Evolutionary conservation across 2,329 filamentous ascomycete genomes (phyloP).

Genomic region (Bipolaris zeicola): DNA sequence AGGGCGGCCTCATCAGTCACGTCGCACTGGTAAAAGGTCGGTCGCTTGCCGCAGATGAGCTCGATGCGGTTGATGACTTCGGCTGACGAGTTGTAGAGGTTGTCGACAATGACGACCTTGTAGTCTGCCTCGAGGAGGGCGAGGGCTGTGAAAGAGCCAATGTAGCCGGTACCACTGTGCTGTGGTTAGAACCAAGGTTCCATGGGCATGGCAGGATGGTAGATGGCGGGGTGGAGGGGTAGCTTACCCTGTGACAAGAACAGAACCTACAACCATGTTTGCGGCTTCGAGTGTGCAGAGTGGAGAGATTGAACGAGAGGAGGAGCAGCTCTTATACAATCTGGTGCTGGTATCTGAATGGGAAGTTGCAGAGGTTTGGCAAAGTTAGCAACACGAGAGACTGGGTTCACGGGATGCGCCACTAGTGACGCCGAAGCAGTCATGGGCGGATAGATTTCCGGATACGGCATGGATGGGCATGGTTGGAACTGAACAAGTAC

Average conservation of each 20-base stretch:
- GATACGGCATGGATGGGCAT: constrained; percentile 12
- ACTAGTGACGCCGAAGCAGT: constrained; percentile 13
- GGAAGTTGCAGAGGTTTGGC: constrained; percentile 26
- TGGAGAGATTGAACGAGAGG: neutral
- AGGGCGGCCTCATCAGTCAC: constrained; percentile 83
- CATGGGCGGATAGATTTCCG: constrained; percentile 27
- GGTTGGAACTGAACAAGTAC: neutral
- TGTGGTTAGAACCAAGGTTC: constrained; percentile 13
- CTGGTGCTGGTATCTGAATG: constrained; percentile 8
- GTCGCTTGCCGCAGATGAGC: constrained; percentile 86
- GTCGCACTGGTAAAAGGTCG: constrained; percentile 83
- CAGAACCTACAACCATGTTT: constrained; percentile 79
- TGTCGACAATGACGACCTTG: constrained; percentile 96
- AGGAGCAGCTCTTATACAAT: constrained; percentile 2
- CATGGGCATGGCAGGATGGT: constrained; percentile 3
- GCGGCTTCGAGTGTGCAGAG: constrained; percentile 1
- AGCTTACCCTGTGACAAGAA: constrained; percentile 86
- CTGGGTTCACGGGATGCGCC: constrained; percentile 18
- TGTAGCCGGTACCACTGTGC: constrained; percentile 92
- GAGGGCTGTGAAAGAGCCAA: constrained; percentile 94
- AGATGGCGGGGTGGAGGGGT: constrained; percentile 36
- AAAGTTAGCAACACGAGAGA: constrained; percentile 22
- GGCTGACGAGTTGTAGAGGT: constrained; percentile 92
- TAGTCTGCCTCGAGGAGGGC: constrained; percentile 92
- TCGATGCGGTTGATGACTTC: constrained; percentile 95